Evolutionary conservation across 2,329 filamentous ascomycete species (phyloP), one percentile per base, ranked within the genome.

Genomic region (Arthrobotrys pseudoclavata): DNA sequence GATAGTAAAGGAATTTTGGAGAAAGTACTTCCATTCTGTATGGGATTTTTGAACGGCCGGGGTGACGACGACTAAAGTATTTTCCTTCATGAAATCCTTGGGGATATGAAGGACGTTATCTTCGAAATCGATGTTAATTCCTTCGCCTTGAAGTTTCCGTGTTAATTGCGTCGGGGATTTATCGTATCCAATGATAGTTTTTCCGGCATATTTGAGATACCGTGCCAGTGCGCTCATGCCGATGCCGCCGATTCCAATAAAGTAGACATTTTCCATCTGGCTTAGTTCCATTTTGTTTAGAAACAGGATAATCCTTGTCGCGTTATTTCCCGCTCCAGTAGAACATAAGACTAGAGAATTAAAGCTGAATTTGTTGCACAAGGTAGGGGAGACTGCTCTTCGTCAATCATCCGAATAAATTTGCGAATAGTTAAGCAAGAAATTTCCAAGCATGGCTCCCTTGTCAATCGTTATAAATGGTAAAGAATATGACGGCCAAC

Each of bases 241-340:
- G 12, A 66, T 66, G 13, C 61, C 61, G 45, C 61, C 61, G 20
- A 66, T 52, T 6, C 61, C 61, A 9, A 66, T 66, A 29, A 66
- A 66, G 29, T 66, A 66, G 13, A 24, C 61, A 52, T 66, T 66
- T 22, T 66, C 9, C 3, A 66, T 37, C 12, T 60, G 55, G 20
- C 12, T n/a, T 18, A 40, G 10, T 12, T 60, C 55, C 55, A 60
- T 60, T 60, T 4, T 42, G 1, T 40, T 13, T 12, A 7, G 31
- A 5, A 24, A 20, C 20, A 22, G 24, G 13, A 34, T n/a, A n/a
- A n/a, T n/a, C n/a, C n/a, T n/a, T n/a, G n/a, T n/a, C n/a, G n/a
- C n/a, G n/a, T n/a, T n/a, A n/a, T n/a, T n/a, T n/a, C n/a, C n/a
- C n/a, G n/a, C n/a, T n/a, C n/a, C n/a, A n/a, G n/a, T n/a, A n/a